phyloP scores from a whole-genome alignment of 2,329 filamentous ascomycete genomes.

The Elsinoe fawcettii region DNA sequence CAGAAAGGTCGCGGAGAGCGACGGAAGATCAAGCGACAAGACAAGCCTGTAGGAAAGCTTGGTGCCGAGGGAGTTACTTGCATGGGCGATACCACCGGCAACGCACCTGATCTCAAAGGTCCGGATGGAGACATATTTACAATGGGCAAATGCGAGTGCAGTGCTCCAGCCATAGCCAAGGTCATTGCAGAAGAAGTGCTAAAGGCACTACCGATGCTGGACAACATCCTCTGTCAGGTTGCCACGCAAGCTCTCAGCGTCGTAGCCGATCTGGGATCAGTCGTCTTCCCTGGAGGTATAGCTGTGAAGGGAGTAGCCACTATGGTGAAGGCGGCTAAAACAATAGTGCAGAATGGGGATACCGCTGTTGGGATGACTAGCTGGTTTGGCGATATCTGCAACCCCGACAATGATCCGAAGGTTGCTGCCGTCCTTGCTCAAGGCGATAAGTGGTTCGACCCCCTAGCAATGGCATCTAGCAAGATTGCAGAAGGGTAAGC shows the following conservation, averaged over 20 bases:
- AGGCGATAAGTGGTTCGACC: neutral
- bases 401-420: neutral
- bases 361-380: neutral
- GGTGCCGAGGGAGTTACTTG: neutral
- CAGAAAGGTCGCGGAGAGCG: neutral
- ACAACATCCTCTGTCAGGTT: neutral
- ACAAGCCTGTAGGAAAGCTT: neutral
- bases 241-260: neutral
- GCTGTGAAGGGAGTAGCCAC: neutral
- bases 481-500: constrained; percentile 8
- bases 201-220: neutral
- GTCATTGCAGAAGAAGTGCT: constrained; percentile 1
- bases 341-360: neutral
- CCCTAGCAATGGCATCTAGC: neutral
- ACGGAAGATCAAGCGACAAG: neutral
- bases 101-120: neutral
- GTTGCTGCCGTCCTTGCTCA: neutral
- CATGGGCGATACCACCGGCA: neutral
- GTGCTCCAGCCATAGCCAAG: neutral
- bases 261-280: neutral
- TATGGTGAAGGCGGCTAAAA: neutral
- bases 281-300: neutral
- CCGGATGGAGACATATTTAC: neutral
- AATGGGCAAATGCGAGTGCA: constrained; percentile 6
- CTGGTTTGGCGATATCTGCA: constrained; percentile 3